Percentiles rank a stretch among this genome's conserved stretches.
These are phyloP conservation scores for Jacaranda copaia DNA, from an alignment of 257 asterid genomes.

Conservation along the genomic window DNA sequence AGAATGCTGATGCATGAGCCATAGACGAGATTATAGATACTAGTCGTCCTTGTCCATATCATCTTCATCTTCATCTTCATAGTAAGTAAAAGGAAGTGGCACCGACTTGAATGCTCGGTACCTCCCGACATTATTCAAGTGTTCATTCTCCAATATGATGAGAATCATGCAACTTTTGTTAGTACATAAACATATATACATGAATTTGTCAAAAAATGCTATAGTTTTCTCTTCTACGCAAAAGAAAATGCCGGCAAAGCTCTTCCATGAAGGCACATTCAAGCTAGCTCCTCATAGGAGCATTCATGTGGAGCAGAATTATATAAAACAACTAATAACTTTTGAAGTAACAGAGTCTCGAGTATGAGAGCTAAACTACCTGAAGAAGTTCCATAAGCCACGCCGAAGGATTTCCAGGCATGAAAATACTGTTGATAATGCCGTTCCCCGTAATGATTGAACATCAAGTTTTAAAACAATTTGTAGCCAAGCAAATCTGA, in stretches of 20 bases:
- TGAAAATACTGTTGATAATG: conserved; percentile 60
- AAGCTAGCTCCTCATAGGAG: background rate
- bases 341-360: background rate
- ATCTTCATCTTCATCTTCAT: conserved; percentile 44
- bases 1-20: background rate
- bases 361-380: conserved; percentile 48
- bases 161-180: background rate
- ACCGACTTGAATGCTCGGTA: conserved; percentile 85
- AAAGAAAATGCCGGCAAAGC: background rate
- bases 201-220: background rate
- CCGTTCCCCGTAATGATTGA: conserved; percentile 60
- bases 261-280: background rate
- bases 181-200: background rate
- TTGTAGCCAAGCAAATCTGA: conserved; percentile 91
- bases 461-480: conserved; percentile 58
- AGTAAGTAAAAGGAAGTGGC: conserved; percentile 78
- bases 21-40: background rate
- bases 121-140: conserved; percentile 78
- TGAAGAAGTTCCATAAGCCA: conserved; percentile 92
- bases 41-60: conserved; percentile 48
- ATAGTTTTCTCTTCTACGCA: background rate
- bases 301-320: background rate
- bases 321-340: background rate
- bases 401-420: conserved; percentile 86
- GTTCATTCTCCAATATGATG: conserved; percentile 92